Conservation (phyloP, 2,329 filamentous ascomycete genomes). For the Exophiala sp. region DNA sequence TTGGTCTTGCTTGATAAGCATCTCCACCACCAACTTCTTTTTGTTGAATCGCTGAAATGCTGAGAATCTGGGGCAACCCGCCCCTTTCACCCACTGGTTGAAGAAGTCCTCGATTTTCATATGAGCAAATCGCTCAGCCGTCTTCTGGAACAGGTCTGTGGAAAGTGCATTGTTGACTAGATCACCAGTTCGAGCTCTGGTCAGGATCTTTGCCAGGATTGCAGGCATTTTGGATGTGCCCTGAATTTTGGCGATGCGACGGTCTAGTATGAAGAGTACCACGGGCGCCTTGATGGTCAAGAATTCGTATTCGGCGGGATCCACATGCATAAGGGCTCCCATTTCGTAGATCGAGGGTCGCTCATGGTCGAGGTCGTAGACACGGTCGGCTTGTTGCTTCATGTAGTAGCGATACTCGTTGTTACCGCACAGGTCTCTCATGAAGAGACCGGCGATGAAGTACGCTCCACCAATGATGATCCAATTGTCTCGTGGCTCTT, state of each 20-base stretch:
- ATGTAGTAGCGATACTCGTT: conserved; percentile 92
- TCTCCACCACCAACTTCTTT: conserved; percentile 91
- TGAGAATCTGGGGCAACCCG: conserved; percentile 83
- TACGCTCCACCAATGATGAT: conserved; percentile 84
- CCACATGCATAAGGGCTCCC: conserved; percentile 72
- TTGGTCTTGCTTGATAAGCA: conserved; percentile 78
- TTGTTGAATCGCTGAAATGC: conserved; percentile 94
- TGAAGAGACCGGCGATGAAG: conserved; percentile 92
- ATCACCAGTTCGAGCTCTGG: conserved; percentile 79
- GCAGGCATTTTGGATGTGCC: conserved; percentile 79
- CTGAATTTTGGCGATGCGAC: conserved; percentile 81
- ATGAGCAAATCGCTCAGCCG: conserved; percentile 84
- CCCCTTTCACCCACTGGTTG: conserved; percentile 84
- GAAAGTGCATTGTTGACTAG: conserved; percentile 68
- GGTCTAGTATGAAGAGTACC: conserved; percentile 90
- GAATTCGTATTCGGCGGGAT: conserved; percentile 83
- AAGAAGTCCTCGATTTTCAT: conserved; percentile 87
- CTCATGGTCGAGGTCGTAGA: conserved; percentile 76
- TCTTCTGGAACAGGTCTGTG: conserved; percentile 71
- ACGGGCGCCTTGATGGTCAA: conserved; percentile 86
- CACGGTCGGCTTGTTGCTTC: conserved; percentile 75
- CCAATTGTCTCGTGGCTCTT: conserved; percentile 79
- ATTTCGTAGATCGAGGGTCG: conserved; percentile 79
- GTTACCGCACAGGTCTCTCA: conserved; percentile 85
- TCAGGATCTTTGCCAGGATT: conserved; percentile 80